A percentile compares a stretch with the other conserved stretches of the same genome.
Evolutionary conservation across 1,284 basidiomycete species (phyloP).

Genomic region (Filobasidium uniguttulatum): DNA sequence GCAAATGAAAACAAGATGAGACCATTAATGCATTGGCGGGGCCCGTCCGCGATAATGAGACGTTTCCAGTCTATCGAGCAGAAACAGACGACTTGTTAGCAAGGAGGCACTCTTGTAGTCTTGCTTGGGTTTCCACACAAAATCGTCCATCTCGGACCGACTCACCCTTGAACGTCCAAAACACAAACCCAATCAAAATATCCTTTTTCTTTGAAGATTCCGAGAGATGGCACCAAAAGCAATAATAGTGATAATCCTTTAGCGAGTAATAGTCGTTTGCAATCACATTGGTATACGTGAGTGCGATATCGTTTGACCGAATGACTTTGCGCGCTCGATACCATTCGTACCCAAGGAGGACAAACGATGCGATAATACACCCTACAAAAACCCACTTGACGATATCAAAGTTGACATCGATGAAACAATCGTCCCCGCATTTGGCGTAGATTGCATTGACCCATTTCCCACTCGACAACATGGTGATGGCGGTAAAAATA

Average conservation of each 20-base stretch:
- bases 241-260: conserved; percentile 94
- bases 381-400: conserved; percentile 95
- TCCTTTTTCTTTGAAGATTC: conserved; percentile 92
- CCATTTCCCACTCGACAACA: conserved; percentile 85
- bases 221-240: conserved; percentile 93
- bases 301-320: conserved; percentile 85
- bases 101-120: too few relatives aligned
- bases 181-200: conserved; percentile 96
- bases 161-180: conserved; percentile 96
- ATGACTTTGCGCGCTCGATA: conserved; percentile 88
- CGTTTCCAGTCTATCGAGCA: conserved; percentile 84
- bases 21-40: conserved; percentile 91
- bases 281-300: conserved; percentile 93
- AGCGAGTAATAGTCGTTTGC: conserved; percentile 72
- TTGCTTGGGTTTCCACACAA: too few relatives aligned
- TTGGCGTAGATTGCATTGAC: conserved; percentile 74
- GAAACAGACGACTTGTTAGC: too few relatives aligned
- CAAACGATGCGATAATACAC: conserved; percentile 94
- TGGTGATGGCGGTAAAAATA: conserved; percentile 92
- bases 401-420: conserved; percentile 73
- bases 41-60: conserved; percentile 83
- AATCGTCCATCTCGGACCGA: conserved; percentile 17
- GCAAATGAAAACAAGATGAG: conserved; percentile 86
- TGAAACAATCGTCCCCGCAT: conserved; percentile 54
- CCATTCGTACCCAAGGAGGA: conserved; percentile 80